Conservation (phyloP, 768 basidiomycete species). For the Chalciporus sphaerocephalus region DNA sequence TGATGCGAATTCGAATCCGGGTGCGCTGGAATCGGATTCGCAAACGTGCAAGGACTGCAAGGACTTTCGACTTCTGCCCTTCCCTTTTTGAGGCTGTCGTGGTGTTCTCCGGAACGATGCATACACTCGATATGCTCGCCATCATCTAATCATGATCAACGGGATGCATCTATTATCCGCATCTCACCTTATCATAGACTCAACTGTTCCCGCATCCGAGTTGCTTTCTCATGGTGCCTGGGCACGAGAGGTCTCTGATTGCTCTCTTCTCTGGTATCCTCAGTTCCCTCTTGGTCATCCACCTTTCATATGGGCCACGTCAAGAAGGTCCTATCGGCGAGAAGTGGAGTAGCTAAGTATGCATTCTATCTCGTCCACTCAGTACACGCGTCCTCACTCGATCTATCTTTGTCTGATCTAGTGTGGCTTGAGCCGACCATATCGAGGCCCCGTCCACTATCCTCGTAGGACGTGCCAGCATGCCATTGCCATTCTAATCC, state of each 20-base stretch:
- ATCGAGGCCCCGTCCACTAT: no score
- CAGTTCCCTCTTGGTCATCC: slow-evolving; percentile 2
- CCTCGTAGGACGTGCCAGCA: background rate
- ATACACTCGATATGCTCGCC: background rate
- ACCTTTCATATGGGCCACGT: background rate
- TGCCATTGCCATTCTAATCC: background rate
- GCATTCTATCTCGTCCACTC: no score
- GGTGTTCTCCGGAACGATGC: background rate
- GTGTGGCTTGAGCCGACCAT: background rate
- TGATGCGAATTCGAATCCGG: background rate
- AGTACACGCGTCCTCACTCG: no score
- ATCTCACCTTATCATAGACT: no score
- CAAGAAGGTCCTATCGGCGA: background rate
- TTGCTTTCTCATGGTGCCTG: slow-evolving; percentile 3
- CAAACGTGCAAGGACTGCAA: background rate
- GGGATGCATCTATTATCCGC: background rate
- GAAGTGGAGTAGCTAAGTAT: background rate
- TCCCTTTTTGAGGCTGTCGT: background rate
- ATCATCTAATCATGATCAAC: no score
- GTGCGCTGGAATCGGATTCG: background rate
- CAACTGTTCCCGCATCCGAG: no score
- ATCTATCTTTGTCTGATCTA: no score
- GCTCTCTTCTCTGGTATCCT: background rate
- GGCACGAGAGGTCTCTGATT: background rate
- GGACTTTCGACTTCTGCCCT: background rate